Base-by-base conservation (phyloP, 2,329 filamentous ascomycete species). In the Fusarium nisikadoi region DNA sequence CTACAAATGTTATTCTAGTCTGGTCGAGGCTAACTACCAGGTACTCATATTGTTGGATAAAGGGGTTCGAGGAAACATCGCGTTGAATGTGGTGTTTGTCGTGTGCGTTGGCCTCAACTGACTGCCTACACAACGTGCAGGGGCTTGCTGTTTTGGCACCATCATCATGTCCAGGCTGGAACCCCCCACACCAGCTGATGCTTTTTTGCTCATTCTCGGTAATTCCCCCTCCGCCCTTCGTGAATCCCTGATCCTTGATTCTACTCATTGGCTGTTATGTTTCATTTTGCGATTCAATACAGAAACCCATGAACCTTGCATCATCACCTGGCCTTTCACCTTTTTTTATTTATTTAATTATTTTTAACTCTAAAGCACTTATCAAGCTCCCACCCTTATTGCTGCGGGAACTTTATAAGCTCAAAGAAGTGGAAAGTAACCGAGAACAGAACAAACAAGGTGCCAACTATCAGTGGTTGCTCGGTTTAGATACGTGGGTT, bases 241-340 rank as follows among this genome's bases (percentile, higher is more conserved):
- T 42, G 41, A 62, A 66, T 36, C 61, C 69, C 56, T 72, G 66
- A 57, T 65, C 64, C 69, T 52, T 58, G 53, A 39, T 12, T 23
- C 27, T 14, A 62, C 65, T 42, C 46, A 67, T 69, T 72, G 70
- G 65, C 35, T 66, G 38, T 25, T 45, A 56, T 56, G 65, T 59
- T 67, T 71, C 62, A 58, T 60, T 31, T 56, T 63, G 52, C 50
- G 50, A 42, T 56, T 59, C 46, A 59, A 54, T 38, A 29, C n/a
- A 54, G 41, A 25, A 25, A 65, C 41, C 71, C 68, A 66, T 70
- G 71, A 66, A 61, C 63, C 65, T 68, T 68, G 65, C 35, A 63
- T 50, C 63, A 65, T 75, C 59, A 61, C 65, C 57, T 57, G 68
- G 56, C 53, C 20, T 36, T 38, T 38, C 25, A 43, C 36, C 31